phyloP scores from a whole-genome alignment of 768 basidiomycete genomes.

The Trametopsis cervina region DNA sequence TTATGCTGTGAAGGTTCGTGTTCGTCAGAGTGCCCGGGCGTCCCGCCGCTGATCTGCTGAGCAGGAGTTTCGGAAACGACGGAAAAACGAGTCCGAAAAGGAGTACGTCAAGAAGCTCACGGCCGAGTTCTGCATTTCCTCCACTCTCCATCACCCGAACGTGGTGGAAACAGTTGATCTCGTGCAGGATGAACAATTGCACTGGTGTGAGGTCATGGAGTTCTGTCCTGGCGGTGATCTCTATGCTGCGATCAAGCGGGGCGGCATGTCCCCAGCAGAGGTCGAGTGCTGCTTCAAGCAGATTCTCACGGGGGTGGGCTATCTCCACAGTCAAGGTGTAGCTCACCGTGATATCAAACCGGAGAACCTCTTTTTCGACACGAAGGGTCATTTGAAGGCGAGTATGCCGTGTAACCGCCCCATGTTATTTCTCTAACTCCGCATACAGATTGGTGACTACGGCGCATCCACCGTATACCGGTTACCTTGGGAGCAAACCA shows the following conservation, averaged over 20 bases:
- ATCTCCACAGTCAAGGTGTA: conserved; percentile 94
- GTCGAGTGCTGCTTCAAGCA: conserved; percentile 99
- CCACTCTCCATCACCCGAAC: conserved; percentile 89
- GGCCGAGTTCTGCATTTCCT: conserved; percentile 97
- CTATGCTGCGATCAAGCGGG: conserved; percentile 98
- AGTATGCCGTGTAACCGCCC: conserved; percentile 15
- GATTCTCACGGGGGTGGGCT: conserved; percentile 80
- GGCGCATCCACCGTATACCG: conserved; percentile 99
- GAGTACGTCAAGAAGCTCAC: conserved; percentile 99
- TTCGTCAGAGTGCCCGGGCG: neutral
- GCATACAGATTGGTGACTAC: conserved; percentile 86
- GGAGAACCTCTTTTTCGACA: conserved; percentile 94
- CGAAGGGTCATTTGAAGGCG: conserved; percentile 89
- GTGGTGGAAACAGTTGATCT: conserved; percentile 98
- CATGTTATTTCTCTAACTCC: neutral
- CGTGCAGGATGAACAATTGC: conserved; percentile 93
- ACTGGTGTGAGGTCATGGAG: conserved; percentile 99
- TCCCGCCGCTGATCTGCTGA: conserved; percentile 6
- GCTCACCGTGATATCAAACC: conserved; percentile 98
- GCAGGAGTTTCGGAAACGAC: conserved; percentile 95
- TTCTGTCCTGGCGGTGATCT: conserved; percentile 98
- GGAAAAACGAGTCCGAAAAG: conserved; percentile 98
- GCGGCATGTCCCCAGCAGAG: conserved; percentile 84
- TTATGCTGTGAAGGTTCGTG: conserved; percentile 90
- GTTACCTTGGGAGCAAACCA: conserved; percentile 94